phyloP scores from a whole-genome alignment of 441 rosid species.

The Adansonia rubrostipa region DNA sequence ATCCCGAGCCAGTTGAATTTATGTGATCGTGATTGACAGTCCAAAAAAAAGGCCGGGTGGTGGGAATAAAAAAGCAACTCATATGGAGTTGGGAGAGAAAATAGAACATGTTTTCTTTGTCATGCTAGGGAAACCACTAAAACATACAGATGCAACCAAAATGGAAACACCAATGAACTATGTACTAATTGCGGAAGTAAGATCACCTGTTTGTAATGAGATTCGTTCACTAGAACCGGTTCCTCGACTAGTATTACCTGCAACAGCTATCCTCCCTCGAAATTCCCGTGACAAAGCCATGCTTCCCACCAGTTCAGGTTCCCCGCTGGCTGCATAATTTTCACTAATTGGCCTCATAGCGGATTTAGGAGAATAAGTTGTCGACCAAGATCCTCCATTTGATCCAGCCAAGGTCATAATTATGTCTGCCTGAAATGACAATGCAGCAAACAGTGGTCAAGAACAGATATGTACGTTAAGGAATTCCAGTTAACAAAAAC shows the following conservation, averaged over 20 bases:
- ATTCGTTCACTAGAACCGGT: slow-evolving; percentile 46
- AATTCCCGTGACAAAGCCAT: slow-evolving; percentile 45
- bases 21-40: not conserved
- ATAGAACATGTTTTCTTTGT: not conserved
- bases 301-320: slow-evolving; percentile 49
- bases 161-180: not conserved
- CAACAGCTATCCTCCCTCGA: slow-evolving; percentile 45
- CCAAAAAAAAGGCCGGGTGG: not conserved
- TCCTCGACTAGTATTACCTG: slow-evolving; percentile 39
- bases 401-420: slow-evolving; percentile 97
- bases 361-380: slow-evolving; percentile 65
- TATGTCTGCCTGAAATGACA: slow-evolving; percentile 73
- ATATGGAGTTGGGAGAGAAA: not conserved
- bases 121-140: not conserved
- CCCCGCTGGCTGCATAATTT: slow-evolving; percentile 42
- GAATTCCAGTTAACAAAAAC: not conserved
- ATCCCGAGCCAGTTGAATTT: not conserved
- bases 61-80: not conserved
- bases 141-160: not conserved
- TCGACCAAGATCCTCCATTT: slow-evolving; percentile 93
- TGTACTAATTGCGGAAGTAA: not conserved
- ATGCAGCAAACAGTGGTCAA: slow-evolving; percentile 26
- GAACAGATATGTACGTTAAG: not conserved
- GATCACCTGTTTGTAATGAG: slow-evolving; percentile 54
- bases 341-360: slow-evolving; percentile 41